Evolutionary conservation across 2,329 filamentous ascomycete genomes (phyloP), one percentile per base, ranked within the genome.

Genomic region (Passalora sequoiae): DNA sequence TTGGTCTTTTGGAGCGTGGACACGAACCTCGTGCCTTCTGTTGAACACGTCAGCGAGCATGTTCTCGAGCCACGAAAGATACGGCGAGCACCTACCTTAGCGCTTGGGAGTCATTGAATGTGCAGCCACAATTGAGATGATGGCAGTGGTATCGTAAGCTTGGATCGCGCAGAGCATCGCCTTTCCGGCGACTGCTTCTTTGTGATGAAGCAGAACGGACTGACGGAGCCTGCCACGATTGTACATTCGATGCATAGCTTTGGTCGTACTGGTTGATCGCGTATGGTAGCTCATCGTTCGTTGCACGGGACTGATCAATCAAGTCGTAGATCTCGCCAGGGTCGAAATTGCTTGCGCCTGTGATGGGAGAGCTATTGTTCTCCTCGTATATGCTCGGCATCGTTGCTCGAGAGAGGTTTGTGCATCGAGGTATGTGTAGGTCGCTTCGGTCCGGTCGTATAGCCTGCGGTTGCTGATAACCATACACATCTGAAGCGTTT

Each of bases 141-240:
- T 7, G 30, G 24, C 43, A 46, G 6, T 17, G 10, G 20, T 36
- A 28, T 7, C 37, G 43, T 7, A 46, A 25, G 9, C 6, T 13
- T 3, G 38, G 43, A 20, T 46, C 43, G 9, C 32, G 21, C 21
- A 46, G 16, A 3, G 43, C 43, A 13, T 15, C 27, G 7, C 35
- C 35, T 37, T 17, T 39, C 17, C 42, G 20, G 7, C 42, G 25
- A 27, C 24, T n/a, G 20, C n/a, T 12, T 38, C 15, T 4, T 38
- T 16, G 9, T 38, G 13, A 13, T 38, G 17, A 8, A 10, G 4
- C 35, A 10, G 21, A 22, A 15, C 9, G 13, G 7, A 27, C 13
- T 29, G 20, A 24, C 19, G 4, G 37, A 24, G 24, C 24, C 6
- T 6, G 6, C 12, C 6, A 12, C 12, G 24, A 27, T 12, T 7